Evolutionary conservation across 768 basidiomycete genomes (phyloP), one percentile per base, ranked within the genome.

Genomic region (Pluteus cervinus): DNA sequence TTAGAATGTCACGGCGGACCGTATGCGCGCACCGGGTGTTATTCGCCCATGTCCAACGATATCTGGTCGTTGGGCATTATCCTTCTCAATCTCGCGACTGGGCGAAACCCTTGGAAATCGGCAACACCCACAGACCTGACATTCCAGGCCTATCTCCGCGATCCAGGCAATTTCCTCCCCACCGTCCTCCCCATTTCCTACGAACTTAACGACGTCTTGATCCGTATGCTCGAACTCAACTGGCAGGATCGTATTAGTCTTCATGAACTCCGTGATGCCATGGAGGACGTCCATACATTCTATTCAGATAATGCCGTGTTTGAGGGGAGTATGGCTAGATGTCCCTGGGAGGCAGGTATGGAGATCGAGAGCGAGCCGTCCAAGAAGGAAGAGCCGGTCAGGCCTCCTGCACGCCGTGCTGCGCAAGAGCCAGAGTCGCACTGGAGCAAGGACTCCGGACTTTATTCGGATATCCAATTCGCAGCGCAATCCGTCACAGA

Each of bases 21-120:
- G 39, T 75, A 74, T 44, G 73, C 75, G 23, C 70, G 68, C 12
- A 71, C 69, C 39, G 73, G 75, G 42, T 66, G 75, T 4, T 99
- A 99, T 62, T 85, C 85, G 6, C 89, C 93, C 7, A 72, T 79
- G 47, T 76, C 76, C 55, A 94, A 96, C 60, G 94, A 99, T 58
- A 75, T 97, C 46, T 99, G 94, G 94, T 91, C 92, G 6, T 68
- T 98, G 29, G 94, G 92, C 23, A 87, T 99, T 52, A 88, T 99
- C 43, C 81, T 99, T 24, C 79, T 98, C 55, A 99, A 99, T 60
- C 78, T 99, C 30, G 80, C 86, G 18, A 96, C 90, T 16, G 90
- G 91, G 4, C 78, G 94, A 22, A 97, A 97, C 52, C 94, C 94
- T 4, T 98, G 94, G 94, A 86, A 86, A 57, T 84, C 87, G 16